Evolutionary conservation across 805 yeast genomes (phyloP).

Genomic region (Saccharomyces jurei): DNA sequence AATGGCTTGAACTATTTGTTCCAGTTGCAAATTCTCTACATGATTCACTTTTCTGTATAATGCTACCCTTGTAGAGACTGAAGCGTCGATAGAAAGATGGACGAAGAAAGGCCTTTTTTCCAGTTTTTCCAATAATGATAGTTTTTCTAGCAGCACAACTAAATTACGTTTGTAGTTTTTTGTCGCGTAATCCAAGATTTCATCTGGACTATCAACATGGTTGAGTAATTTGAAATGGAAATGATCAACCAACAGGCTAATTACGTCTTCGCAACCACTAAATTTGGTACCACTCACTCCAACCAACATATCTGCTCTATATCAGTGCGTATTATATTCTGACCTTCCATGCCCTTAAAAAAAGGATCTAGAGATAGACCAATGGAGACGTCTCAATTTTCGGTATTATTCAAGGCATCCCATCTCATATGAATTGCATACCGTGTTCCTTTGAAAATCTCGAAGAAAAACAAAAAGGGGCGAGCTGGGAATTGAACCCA

Average conservation of each 20-base stretch:
- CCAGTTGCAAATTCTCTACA: constrained; percentile 11
- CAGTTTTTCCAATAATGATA: constrained; percentile 38
- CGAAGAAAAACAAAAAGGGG: constrained; percentile 24
- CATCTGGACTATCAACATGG: constrained; percentile 20
- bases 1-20: constrained; percentile 31
- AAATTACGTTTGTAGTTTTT: constrained; percentile 53
- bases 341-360: background rate
- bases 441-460: background rate
- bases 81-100: constrained; percentile 72
- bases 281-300: constrained; percentile 24
- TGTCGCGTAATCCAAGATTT: constrained; percentile 55
- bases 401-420: background rate
- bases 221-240: constrained; percentile 17
- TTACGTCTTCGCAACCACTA: constrained; percentile 19
- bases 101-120: constrained; percentile 75
- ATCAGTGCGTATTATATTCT: background rate
- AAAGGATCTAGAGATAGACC: background rate
- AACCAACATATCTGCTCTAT: constrained; percentile 15
- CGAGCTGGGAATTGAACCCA: constrained; percentile 53
- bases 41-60: constrained; percentile 1
- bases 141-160: constrained; percentile 44
- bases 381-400: background rate
- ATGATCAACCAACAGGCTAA: constrained; percentile 11
- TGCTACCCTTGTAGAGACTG: constrained; percentile 40
- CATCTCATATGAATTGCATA: background rate